These are phyloP conservation scores for Caryocar brasiliense DNA, from an alignment of 441 rosid genomes.

Conservation along the genomic window DNA sequence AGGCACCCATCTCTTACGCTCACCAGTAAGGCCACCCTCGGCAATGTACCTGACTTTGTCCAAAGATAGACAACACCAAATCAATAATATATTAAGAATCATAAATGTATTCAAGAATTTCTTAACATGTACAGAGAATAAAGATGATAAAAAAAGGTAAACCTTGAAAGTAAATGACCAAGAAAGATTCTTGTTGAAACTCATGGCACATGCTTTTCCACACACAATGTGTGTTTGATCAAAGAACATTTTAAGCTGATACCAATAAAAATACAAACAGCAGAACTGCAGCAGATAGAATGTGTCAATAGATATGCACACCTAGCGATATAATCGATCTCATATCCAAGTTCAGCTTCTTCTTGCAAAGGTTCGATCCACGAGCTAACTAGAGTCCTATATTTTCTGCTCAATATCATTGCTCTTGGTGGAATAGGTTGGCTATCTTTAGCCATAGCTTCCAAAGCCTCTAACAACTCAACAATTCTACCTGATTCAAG, in stretches of 20 bases:
- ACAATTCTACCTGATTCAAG: constrained; percentile 74
- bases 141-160: no score
- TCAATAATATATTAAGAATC: background rate
- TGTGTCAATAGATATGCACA: constrained; percentile 18
- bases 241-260: background rate
- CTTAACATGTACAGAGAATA: no score
- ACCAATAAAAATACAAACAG: background rate
- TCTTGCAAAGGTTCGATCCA: constrained; percentile 97
- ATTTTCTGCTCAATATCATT: constrained; percentile 88
- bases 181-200: background rate
- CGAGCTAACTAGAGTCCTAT: constrained; percentile 87
- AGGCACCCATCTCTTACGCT: constrained; percentile 97
- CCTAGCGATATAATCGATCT: constrained; percentile 90
- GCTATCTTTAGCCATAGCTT: constrained; percentile 74
- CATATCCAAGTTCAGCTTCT: constrained; percentile 92
- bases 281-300: background rate
- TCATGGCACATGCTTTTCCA: background rate
- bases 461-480: constrained; percentile 83
- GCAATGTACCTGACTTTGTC: constrained; percentile 51
- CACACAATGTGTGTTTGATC: background rate
- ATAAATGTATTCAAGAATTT: background rate
- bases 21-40: constrained; percentile 97
- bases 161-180: background rate
- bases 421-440: constrained; percentile 86
- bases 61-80: background rate